Conservation (phyloP, 192 early-diverging fungal species). For the Dispira simplex region DNA sequence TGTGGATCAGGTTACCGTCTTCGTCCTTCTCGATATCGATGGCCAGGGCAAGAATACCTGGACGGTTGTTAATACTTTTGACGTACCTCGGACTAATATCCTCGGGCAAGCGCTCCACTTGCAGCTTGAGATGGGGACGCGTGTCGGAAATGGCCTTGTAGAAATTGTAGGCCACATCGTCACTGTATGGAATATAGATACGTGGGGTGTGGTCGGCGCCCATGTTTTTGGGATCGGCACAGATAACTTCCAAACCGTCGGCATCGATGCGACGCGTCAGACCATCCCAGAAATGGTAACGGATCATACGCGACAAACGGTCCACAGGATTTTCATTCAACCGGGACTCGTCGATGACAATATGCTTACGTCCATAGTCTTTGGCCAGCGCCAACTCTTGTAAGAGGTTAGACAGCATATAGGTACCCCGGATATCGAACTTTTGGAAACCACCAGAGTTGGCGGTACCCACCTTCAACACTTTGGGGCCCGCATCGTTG, state of each 20-base stretch:
- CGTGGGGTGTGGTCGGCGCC: conserved; percentile 57
- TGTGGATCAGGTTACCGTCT: conserved; percentile 30
- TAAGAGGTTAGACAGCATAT: conserved; percentile 85
- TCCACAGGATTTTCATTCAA: conserved; percentile 92
- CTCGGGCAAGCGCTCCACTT: conserved; percentile 69
- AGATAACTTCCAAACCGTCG: conserved; percentile 76
- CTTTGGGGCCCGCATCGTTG: conserved; percentile 81
- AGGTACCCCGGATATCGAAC: conserved; percentile 86
- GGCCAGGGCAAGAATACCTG: conserved; percentile 77
- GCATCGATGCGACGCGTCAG: conserved; percentile 78
- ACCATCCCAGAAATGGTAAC: conserved; percentile 90
- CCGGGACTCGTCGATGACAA: conserved; percentile 77
- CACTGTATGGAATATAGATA: conserved; percentile 84
- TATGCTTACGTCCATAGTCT: conserved; percentile 71
- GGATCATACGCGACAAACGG: conserved; percentile 78
- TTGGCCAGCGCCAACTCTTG: conserved; percentile 89
- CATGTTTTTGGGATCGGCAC: conserved; percentile 83
- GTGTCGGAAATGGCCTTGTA: conserved; percentile 51
- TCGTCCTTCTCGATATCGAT: conserved; percentile 27
- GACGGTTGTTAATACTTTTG: conserved; percentile 72
- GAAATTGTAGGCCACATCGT: conserved; percentile 60
- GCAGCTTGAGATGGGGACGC: conserved; percentile 51
- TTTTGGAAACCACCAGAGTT: conserved; percentile 75
- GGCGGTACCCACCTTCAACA: conserved; percentile 69
- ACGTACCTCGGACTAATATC: conserved; percentile 83